Evolutionary conservation across 768 basidiomycete genomes (phyloP).

Genomic region (Phylloporus arenicola): DNA sequence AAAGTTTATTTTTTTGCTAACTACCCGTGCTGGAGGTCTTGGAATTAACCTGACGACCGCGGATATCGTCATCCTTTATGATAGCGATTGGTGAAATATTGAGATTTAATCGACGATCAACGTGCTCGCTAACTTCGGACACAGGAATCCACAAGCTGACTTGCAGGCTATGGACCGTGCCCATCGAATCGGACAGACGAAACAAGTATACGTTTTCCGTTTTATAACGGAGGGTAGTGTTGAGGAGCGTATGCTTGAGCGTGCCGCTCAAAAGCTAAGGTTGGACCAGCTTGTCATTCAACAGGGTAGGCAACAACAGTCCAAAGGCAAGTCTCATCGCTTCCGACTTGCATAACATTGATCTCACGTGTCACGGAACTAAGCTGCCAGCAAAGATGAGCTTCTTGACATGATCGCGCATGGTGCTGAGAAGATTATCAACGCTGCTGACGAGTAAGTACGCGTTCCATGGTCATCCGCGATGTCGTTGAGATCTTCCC

Average conservation of each 20-base stretch:
- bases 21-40: constrained; percentile 93
- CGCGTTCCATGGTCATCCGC: not conserved
- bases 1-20: constrained; percentile 94
- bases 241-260: constrained; percentile 91
- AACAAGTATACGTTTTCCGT: constrained; percentile 96
- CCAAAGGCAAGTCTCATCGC: constrained; percentile 54
- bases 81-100: constrained; percentile 85
- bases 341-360: not conserved
- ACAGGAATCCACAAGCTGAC: constrained; percentile 97
- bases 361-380: not conserved
- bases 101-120: constrained; percentile 12
- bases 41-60: constrained; percentile 96
- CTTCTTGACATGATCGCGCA: constrained; percentile 97
- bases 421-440: constrained; percentile 96
- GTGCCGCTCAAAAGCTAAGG: constrained; percentile 91
- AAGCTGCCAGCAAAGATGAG: constrained; percentile 92
- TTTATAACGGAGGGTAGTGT: constrained; percentile 95
- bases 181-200: constrained; percentile 94
- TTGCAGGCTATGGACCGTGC: constrained; percentile 98
- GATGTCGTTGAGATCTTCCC: not conserved
- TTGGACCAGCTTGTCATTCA: constrained; percentile 96
- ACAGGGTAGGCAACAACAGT: constrained; percentile 79
- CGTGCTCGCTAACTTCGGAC: not conserved
- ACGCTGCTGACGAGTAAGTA: constrained; percentile 63
- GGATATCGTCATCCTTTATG: constrained; percentile 92